Evolutionary conservation across 345 rosid species (phyloP).

Genomic region (Arabidopsis arenosa): DNA sequence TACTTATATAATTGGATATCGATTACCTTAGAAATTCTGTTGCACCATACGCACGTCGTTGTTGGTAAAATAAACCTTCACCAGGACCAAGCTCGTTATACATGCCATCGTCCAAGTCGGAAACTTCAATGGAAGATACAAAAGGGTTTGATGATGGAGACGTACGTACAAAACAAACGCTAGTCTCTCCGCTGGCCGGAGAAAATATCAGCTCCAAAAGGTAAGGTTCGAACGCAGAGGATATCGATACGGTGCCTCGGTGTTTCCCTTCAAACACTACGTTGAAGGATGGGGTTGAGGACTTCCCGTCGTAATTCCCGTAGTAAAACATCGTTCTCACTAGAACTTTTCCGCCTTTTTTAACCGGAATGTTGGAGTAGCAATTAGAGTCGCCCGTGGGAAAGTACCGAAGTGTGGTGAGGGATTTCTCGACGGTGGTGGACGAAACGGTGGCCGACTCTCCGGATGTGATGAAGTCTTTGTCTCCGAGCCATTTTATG

Average conservation of each 20-base stretch:
- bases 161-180: slow-evolving; percentile 38
- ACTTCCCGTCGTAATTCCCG: slow-evolving; percentile 38
- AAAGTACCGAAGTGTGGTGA: slow-evolving; percentile 38
- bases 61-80: slow-evolving; percentile 35
- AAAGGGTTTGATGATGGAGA: slow-evolving; percentile 37
- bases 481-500: slow-evolving; percentile 42
- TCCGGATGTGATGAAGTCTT: slow-evolving; percentile 31
- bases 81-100: slow-evolving; percentile 31
- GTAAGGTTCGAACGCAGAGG: neutral
- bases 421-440: slow-evolving; percentile 6
- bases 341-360: slow-evolving; percentile 29
- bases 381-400: slow-evolving; percentile 40
- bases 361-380: slow-evolving; percentile 36
- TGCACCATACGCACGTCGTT: slow-evolving; percentile 16
- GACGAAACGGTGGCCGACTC: slow-evolving; percentile 9
- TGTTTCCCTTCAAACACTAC: slow-evolving; percentile 39
- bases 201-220: slow-evolving; percentile 28
- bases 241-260: slow-evolving; percentile 3
- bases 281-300: slow-evolving; percentile 17
- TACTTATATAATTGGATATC: too few relatives aligned
- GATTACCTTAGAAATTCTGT: slow-evolving; percentile 15
- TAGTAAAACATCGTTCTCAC: slow-evolving; percentile 41
- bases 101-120: slow-evolving; percentile 20
- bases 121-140: slow-evolving; percentile 45
- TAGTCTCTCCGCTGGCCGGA: slow-evolving; percentile 32